phyloP scores from a whole-genome alignment of 2,329 filamentous ascomycete species.

The Piedraia hortae region DNA sequence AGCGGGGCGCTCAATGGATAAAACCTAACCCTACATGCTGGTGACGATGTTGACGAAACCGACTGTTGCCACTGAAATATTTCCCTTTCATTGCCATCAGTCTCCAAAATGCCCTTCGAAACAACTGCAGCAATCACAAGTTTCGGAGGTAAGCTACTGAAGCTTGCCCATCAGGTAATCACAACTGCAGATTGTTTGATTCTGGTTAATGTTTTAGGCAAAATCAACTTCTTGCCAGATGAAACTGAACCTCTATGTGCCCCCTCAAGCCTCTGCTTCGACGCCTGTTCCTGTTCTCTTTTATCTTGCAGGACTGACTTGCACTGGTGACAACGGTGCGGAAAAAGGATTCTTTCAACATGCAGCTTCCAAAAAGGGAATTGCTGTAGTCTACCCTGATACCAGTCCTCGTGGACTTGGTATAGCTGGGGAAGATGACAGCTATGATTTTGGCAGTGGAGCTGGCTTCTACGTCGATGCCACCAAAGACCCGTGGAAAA shows the following conservation, averaged over 20 bases:
- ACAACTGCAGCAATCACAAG: constrained; percentile 70
- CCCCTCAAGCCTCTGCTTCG: constrained; percentile 34
- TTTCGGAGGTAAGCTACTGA: constrained; percentile 84
- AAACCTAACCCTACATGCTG: too few relatives aligned
- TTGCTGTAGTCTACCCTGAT: constrained; percentile 87
- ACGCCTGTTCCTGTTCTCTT: constrained; percentile 59
- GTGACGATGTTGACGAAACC: too few relatives aligned
- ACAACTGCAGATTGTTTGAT: too few relatives aligned
- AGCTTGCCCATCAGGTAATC: constrained; percentile 52
- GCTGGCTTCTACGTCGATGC: constrained; percentile 92
- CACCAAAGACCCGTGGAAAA: constrained; percentile 41
- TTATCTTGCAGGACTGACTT: constrained; percentile 84
- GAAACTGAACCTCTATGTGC: constrained; percentile 78
- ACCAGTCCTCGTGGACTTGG: constrained; percentile 65
- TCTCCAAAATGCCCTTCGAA: constrained; percentile 51
- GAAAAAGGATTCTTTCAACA: constrained; percentile 78
- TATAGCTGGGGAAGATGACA: constrained; percentile 60
- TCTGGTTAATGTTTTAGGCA: constrained; percentile 25
- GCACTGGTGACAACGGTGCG: constrained; percentile 57
- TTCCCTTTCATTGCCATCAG: background rate
- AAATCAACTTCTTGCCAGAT: constrained; percentile 60
- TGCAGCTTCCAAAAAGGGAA: constrained; percentile 47
- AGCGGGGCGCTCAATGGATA: too few relatives aligned
- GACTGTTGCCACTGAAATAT: too few relatives aligned
- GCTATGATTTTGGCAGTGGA: constrained; percentile 73